Evolutionary conservation across 805 yeast species (phyloP), one percentile per base, ranked within the genome.

Genomic region (Barnettozyma vustinii): DNA sequence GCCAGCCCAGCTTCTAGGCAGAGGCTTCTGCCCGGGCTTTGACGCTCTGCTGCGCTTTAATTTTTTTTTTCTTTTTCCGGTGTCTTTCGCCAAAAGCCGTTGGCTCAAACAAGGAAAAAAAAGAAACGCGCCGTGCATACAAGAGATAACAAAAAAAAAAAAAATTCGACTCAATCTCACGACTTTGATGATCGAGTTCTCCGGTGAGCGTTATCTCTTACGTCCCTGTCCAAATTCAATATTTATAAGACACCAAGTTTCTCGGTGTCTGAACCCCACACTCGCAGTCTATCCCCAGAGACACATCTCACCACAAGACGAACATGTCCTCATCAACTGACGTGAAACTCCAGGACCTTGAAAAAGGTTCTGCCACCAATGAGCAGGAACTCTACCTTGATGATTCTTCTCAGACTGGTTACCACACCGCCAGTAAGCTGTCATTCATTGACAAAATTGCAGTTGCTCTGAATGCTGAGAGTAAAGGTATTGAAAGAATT

Each of bases 401-500:
- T 36, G 62, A 58, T 45, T 51, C 56, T 40, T 47, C 54, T 1
- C 50, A 51, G 30, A 36, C 15, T 9, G 61, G 60, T 47, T 23
- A 42, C 12, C 56, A 56, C 42, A 43, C 53, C 4, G 52, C 52
- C 26, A 39, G 56, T 5, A 51, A 51, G 26, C 42, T 57, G 12
- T 42, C 49, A 10, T 43, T 43, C 23, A 15, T 63, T 23, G 56
- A 60, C 52, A 62, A 54, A 42, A 2, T 67, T 5, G 59, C 61
- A 12, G 52, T 56, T 23, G 49, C 50, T 9, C 39, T 67, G 23
- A 66, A 68, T 44, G 77, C 76, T 33, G 89, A 83, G 63, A 73
- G 77, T 20, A 79, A 85, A 62, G 96, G 96, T 67, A 81, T 91
- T 54, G 96, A 88, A 59, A 74, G 84, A 39, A 77, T 91, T 49